Evolutionary conservation across 495 filamentous ascomycete species (phyloP).

Genomic region (Penicillium waksmanii): DNA sequence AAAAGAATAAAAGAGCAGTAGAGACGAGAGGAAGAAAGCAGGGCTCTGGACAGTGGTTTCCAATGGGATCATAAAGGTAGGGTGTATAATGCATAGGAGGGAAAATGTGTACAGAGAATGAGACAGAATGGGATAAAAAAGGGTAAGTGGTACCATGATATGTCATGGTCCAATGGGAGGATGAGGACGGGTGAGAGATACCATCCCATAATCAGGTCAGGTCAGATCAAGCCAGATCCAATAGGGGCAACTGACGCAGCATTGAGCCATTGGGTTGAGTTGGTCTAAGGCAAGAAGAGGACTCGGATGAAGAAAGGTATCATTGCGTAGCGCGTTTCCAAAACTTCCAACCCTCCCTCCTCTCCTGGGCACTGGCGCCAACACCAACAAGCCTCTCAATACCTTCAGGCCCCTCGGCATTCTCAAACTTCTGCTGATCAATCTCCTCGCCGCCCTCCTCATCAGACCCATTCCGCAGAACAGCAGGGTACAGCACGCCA

Average conservation of each 20-base stretch:
- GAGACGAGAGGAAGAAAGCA: slow-evolving; percentile 8
- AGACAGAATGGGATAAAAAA: slow-evolving; percentile 16
- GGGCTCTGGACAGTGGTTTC: background rate
- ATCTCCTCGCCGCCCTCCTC: slow-evolving; percentile 87
- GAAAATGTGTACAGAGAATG: slow-evolving; percentile 33
- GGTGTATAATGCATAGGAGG: slow-evolving; percentile 27
- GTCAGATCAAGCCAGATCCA: no score
- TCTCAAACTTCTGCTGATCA: slow-evolving; percentile 87
- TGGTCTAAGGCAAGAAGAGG: background rate
- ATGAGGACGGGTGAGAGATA: no score
- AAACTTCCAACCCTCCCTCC: slow-evolving; percentile 89
- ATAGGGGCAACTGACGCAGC: background rate
- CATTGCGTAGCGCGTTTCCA: slow-evolving; percentile 62
- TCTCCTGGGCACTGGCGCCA: slow-evolving; percentile 68
- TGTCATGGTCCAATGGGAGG: no score
- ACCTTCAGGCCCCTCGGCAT: slow-evolving; percentile 75
- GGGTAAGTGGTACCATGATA: background rate
- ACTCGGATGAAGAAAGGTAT: background rate
- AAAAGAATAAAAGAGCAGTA: slow-evolving; percentile 2
- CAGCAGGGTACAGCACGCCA: slow-evolving; percentile 88
- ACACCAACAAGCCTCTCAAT: slow-evolving; percentile 69
- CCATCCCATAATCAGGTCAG: no score
- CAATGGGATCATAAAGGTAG: slow-evolving; percentile 11
- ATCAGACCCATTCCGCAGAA: slow-evolving; percentile 73
- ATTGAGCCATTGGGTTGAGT: background rate